Evolutionary conservation across 1,284 basidiomycete genomes (phyloP).

Genomic region (Ceratobasidium sp.): DNA sequence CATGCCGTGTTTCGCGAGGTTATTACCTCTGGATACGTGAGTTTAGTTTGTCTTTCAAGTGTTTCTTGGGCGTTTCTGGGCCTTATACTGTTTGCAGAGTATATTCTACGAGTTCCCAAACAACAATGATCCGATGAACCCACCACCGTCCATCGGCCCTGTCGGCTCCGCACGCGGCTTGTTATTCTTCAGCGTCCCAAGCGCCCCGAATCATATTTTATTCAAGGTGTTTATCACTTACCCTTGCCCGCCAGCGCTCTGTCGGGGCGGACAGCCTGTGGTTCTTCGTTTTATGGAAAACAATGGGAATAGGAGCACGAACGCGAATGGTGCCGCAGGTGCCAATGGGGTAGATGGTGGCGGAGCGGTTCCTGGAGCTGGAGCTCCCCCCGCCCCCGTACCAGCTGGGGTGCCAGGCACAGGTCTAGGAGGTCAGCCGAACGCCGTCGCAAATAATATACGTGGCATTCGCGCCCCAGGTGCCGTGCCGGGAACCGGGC

Average conservation of each 20-base stretch:
- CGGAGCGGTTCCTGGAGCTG: background rate
- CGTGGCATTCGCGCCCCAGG: background rate
- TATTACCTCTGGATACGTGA: slow-evolving; percentile 30
- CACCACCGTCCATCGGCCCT: background rate
- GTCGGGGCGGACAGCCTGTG: slow-evolving; percentile 34
- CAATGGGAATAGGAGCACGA: background rate
- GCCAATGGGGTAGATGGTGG: background rate
- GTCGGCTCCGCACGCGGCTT: slow-evolving; percentile 1
- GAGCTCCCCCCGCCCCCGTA: background rate
- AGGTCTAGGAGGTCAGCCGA: background rate
- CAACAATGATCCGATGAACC: background rate
- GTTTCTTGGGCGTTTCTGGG: background rate
- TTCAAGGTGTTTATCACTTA: slow-evolving; percentile 38
- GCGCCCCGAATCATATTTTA: slow-evolving; percentile 14
- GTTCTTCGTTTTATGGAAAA: slow-evolving; percentile 10
- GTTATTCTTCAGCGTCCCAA: slow-evolving; percentile 30
- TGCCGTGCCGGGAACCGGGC: too few species aligned
- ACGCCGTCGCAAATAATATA: background rate
- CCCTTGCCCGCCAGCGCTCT: slow-evolving; percentile 25
- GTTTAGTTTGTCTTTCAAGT: background rate
- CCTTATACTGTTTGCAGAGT: background rate
- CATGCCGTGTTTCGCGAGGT: slow-evolving; percentile 33
- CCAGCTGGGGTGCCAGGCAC: background rate
- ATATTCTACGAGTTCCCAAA: slow-evolving; percentile 41
- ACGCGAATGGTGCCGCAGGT: background rate